These are phyloP conservation scores for Vicia faba DNA, from an alignment of 306 rosid species.

Conservation along the genomic window DNA sequence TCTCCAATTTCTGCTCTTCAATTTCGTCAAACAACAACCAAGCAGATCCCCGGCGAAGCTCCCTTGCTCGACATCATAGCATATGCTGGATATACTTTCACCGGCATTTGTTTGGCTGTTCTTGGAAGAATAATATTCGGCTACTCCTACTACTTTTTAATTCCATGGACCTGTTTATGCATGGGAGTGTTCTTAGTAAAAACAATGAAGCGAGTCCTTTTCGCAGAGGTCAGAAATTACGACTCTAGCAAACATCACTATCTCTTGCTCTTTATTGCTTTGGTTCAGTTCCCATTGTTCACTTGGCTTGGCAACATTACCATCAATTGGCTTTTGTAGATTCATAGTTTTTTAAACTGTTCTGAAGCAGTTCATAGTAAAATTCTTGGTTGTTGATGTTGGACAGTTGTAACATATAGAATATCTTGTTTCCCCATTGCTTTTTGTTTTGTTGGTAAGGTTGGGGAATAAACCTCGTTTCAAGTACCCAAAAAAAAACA, in stretches of 20 bases:
- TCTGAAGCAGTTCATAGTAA: constrained; percentile 36
- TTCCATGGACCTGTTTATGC: constrained; percentile 91
- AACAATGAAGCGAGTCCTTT: constrained; percentile 91
- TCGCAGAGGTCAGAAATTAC: constrained; percentile 85
- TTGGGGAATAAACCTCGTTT: constrained; percentile 25
- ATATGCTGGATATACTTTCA: no score
- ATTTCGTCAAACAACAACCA: no score
- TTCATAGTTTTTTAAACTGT: no score
- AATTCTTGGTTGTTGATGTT: constrained; percentile 26
- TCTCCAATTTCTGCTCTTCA: no score
- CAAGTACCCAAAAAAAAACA: no score
- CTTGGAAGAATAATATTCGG: constrained; percentile 66
- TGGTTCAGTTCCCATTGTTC: constrained; percentile 92
- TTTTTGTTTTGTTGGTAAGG: constrained; percentile 4
- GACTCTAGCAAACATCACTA: constrained; percentile 92
- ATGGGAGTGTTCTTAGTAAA: constrained; percentile 97
- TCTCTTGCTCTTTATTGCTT: constrained; percentile 84
- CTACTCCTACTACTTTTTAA: constrained; percentile 75
- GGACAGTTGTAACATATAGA: constrained; percentile 32
- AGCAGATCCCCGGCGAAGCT: no score
- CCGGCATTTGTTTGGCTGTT: constrained; percentile 84
- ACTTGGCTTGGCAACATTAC: constrained; percentile 91
- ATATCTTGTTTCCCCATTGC: constrained; percentile 18
- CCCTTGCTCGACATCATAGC: no score
- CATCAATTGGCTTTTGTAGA: constrained; percentile 85